A percentile compares a stretch with the other conserved stretches of the same genome.
These are phyloP conservation scores for Suillus placidus DNA, from an alignment of 768 basidiomycete genomes.

Conservation along the genomic window DNA sequence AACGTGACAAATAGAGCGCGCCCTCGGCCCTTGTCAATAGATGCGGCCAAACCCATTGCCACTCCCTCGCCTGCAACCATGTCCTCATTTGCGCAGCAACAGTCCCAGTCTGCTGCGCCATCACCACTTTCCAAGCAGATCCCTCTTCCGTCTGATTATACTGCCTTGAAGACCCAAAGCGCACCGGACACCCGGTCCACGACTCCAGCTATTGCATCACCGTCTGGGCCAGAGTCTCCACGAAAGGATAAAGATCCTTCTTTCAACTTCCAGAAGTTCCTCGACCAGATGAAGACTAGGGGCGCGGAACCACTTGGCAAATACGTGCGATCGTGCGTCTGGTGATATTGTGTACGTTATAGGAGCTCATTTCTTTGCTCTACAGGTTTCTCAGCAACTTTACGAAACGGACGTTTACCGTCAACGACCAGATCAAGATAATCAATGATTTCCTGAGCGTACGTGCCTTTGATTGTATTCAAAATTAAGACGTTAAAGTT, in stretches of 20 bases:
- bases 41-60: slow-evolving; percentile 58
- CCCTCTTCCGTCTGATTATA: slow-evolving; percentile 12
- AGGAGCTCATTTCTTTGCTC: not conserved
- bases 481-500: slow-evolving; percentile 2
- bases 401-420: slow-evolving; percentile 86
- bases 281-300: slow-evolving; percentile 91
- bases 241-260: slow-evolving; percentile 43
- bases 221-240: slow-evolving; percentile 35
- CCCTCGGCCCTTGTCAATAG: slow-evolving; percentile 59
- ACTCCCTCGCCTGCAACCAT: slow-evolving; percentile 64
- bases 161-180: slow-evolving; percentile 5
- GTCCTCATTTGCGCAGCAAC: slow-evolving; percentile 49
- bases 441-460: slow-evolving; percentile 93
- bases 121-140: slow-evolving; percentile 14
- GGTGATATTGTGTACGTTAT: slow-evolving; percentile 6
- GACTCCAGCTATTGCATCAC: slow-evolving; percentile 25
- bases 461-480: slow-evolving; percentile 13
- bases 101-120: slow-evolving; percentile 11
- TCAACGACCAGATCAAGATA: slow-evolving; percentile 92
- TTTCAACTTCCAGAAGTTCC: slow-evolving; percentile 94
- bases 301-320: slow-evolving; percentile 91
- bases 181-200: slow-evolving; percentile 26
- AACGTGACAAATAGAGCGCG: slow-evolving; percentile 42
- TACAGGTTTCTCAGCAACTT: slow-evolving; percentile 91
- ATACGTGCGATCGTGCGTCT: slow-evolving; percentile 89